Evolutionary conservation across 441 rosid species (phyloP).

Genomic region (Pelargonium citronellum): DNA sequence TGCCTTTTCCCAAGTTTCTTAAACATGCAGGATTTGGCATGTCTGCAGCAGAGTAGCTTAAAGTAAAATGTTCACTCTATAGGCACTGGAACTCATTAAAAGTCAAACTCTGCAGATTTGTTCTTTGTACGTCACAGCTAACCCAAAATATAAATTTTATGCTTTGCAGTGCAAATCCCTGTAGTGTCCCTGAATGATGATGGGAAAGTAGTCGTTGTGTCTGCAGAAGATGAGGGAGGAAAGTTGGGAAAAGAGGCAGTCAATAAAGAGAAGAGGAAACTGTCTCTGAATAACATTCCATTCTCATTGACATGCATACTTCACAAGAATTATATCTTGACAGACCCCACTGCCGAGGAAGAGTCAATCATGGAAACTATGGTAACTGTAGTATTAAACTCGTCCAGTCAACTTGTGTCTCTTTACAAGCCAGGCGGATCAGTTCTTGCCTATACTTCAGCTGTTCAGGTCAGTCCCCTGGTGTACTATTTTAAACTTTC

Average conservation of each 20-base stretch:
- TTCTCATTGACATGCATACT: conserved; percentile 76
- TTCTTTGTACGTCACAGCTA: neutral
- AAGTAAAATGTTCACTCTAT: neutral
- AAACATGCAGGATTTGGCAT: neutral
- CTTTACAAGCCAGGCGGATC: conserved; percentile 84
- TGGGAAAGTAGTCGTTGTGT: conserved; percentile 55
- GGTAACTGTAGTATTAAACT: conserved; percentile 66
- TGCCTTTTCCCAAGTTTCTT: neutral
- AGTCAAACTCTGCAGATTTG: neutral
- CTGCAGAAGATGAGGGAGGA: conserved; percentile 41
- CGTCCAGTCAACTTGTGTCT: conserved; percentile 64
- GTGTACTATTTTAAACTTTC: neutral
- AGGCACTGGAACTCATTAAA: neutral
- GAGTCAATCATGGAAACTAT: conserved; percentile 78
- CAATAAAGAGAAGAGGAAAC: conserved; percentile 69
- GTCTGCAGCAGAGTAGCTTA: neutral
- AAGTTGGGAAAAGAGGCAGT: conserved; percentile 46
- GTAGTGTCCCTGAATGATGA: conserved; percentile 71
- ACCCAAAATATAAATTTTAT: conserved; percentile 10
- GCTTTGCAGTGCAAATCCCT: conserved; percentile 71
- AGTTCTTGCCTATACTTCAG: conserved; percentile 56
- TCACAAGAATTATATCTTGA: conserved; percentile 73
- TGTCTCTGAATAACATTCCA: conserved; percentile 53
- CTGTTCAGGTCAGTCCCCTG: conserved; percentile 52
- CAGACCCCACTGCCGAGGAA: conserved; percentile 87